These are phyloP conservation scores for Fusarium beomiforme DNA, from an alignment of 2,329 filamentous ascomycete species.

Conservation along the genomic window DNA sequence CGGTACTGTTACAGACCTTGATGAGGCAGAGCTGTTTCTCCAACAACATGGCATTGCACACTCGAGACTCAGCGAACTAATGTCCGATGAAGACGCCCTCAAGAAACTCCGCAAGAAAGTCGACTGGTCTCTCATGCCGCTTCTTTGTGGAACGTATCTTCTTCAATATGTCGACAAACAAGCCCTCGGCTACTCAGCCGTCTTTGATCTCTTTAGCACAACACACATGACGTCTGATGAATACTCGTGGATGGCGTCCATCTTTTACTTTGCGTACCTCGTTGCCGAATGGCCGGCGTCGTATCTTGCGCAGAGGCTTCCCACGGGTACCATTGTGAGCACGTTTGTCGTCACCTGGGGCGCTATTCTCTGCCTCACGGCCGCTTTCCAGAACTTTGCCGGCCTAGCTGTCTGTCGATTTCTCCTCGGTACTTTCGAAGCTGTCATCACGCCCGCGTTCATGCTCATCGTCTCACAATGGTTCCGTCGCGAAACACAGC, in stretches of 20 bases:
- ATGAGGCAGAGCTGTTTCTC: conserved; percentile 43
- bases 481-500: conserved; percentile 58
- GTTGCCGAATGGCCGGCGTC: conserved; percentile 54
- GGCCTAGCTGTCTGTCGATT: conserved; percentile 58
- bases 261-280: conserved; percentile 64
- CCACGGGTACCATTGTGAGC: conserved; percentile 49
- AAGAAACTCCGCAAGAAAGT: conserved; percentile 53
- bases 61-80: conserved; percentile 36
- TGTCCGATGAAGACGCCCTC: conserved; percentile 37
- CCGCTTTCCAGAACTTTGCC: conserved; percentile 53
- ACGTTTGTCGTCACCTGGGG: conserved; percentile 51
- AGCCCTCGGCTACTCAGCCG: conserved; percentile 62
- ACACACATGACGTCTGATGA: conserved; percentile 57
- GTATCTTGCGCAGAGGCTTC: conserved; percentile 48
- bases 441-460: conserved; percentile 60
- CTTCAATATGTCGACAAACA: conserved; percentile 68
- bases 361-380: conserved; percentile 56
- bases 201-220: conserved; percentile 64
- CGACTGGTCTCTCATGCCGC: conserved; percentile 60
- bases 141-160: conserved; percentile 60
- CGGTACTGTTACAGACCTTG: conserved; percentile 38
- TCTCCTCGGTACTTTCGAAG: conserved; percentile 59
- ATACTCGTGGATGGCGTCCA: conserved; percentile 65
- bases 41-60: conserved; percentile 41
- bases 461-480: conserved; percentile 63